Evolutionary conservation across 306 rosid genomes (phyloP).

Genomic region (Abrus pulchellus): DNA sequence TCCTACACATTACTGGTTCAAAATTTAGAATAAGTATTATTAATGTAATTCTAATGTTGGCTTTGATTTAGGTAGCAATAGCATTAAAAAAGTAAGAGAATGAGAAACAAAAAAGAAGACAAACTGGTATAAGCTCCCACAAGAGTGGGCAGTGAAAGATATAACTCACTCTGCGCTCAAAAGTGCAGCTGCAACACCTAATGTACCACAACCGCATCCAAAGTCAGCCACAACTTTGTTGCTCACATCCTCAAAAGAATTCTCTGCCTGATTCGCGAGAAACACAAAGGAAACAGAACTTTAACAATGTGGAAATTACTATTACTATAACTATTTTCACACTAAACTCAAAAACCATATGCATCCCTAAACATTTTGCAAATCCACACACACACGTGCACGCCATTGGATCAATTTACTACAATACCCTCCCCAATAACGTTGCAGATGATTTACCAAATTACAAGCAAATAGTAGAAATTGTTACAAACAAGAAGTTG

Average conservation of each 20-base stretch:
- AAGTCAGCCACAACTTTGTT: constrained; percentile 92
- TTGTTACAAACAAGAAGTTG: neutral
- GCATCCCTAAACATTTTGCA: constrained; percentile 8
- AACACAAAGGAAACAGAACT: constrained; percentile 40
- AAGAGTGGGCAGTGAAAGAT: constrained; percentile 34
- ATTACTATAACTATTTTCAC: constrained; percentile 2
- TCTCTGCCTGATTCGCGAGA: constrained; percentile 77
- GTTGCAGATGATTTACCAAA: neutral
- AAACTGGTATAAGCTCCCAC: constrained; percentile 1
- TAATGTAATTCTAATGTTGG: constrained; percentile 1
- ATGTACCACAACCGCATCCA: constrained; percentile 95
- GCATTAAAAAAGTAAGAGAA: constrained; percentile 2
- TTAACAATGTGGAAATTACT: constrained; percentile 35
- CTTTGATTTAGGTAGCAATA: neutral
- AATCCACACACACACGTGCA: neutral
- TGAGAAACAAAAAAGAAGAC: constrained; percentile 11
- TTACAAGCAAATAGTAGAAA: neutral
- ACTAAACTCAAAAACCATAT: neutral
- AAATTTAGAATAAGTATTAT: constrained; percentile 3
- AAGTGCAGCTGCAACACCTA: constrained; percentile 88
- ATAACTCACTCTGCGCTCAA: constrained; percentile 87
- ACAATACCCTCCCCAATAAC: neutral
- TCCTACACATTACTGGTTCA: constrained; percentile 20
- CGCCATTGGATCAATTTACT: constrained; percentile 14
- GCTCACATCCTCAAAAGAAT: constrained; percentile 88